These are phyloP conservation scores for Huiozyma naganishii DNA, from an alignment of 805 yeast genomes.

Conservation along the genomic window DNA sequence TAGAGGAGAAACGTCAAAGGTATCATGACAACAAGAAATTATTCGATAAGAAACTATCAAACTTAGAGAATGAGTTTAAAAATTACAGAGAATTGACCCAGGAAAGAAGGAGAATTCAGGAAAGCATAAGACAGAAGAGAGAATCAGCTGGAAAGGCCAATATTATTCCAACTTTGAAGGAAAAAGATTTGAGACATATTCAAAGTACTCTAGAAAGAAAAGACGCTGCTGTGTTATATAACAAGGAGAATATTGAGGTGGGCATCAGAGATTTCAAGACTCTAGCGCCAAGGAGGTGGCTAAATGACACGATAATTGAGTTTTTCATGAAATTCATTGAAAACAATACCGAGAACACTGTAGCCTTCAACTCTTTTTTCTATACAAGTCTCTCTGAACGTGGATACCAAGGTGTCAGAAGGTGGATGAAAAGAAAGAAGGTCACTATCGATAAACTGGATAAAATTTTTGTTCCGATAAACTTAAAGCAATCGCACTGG, in stretches of 20 bases:
- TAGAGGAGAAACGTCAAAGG: slow-evolving; percentile 18
- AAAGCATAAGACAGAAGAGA: slow-evolving; percentile 19
- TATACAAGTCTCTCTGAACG: slow-evolving; percentile 56
- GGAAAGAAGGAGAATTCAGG: slow-evolving; percentile 32
- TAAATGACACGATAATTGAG: slow-evolving; percentile 86
- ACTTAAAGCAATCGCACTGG: slow-evolving; percentile 81
- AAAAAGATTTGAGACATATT: slow-evolving; percentile 18
- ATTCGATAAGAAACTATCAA: slow-evolving; percentile 21
- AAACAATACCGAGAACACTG: slow-evolving; percentile 32
- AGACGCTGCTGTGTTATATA: slow-evolving; percentile 18
- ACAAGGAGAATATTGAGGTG: slow-evolving; percentile 44
- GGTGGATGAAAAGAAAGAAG: slow-evolving; percentile 77
- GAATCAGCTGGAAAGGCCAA: slow-evolving; percentile 6
- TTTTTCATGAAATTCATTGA: slow-evolving; percentile 45
- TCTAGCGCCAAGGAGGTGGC: slow-evolving; percentile 63
- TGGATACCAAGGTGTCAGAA: slow-evolving; percentile 72
- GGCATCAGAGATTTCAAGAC: slow-evolving; percentile 59
- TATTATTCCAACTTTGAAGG: slow-evolving; percentile 20
- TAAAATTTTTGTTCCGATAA: slow-evolving; percentile 74
- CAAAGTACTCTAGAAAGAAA: slow-evolving; percentile 22
- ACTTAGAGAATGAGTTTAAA: slow-evolving; percentile 30
- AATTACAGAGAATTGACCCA: slow-evolving; percentile 35
- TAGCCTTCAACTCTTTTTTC: slow-evolving; percentile 82
- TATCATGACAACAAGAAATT: slow-evolving; percentile 11
- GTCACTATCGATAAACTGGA: slow-evolving; percentile 54